phyloP scores from a whole-genome alignment of 225 moss, liverwort and hornwort species.

The Marchantia polymorpha region DNA sequence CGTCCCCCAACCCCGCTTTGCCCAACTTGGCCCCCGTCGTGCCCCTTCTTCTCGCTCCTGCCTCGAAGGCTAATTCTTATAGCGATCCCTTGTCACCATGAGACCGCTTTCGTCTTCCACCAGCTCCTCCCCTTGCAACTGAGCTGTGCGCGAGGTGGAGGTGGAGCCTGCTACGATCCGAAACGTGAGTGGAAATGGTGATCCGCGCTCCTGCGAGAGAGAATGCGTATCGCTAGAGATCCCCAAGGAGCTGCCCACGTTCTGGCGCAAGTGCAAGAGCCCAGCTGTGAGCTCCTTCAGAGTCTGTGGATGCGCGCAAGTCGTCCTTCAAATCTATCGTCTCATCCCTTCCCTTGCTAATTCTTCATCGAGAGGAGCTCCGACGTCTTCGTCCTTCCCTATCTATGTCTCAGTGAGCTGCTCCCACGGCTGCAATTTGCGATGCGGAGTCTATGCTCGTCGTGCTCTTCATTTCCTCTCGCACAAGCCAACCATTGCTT shows the following conservation, averaged over 20 bases:
- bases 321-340: too few species aligned
- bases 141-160: neutral
- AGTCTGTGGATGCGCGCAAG: too few species aligned
- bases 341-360: neutral
- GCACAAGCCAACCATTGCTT: neutral
- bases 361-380: neutral
- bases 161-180: neutral
- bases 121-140: neutral
- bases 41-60: conserved; percentile 40
- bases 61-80: conserved; percentile 44
- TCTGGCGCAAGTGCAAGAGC: neutral
- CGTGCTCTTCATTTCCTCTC: neutral
- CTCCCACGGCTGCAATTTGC: neutral
- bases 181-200: neutral
- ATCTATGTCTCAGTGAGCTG: neutral
- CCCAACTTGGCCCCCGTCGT: conserved; percentile 61
- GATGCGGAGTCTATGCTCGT: neutral
- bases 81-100: conserved; percentile 31
- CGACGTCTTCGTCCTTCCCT: neutral
- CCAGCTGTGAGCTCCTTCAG: too few species aligned
- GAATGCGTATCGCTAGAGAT: conserved; percentile 4
- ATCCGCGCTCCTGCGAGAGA: neutral
- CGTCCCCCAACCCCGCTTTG: conserved; percentile 41
- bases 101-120: conserved; percentile 26
- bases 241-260: neutral